Evolutionary conservation across 495 filamentous ascomycete genomes (phyloP).

Genomic region (Penicillium coprophilum): DNA sequence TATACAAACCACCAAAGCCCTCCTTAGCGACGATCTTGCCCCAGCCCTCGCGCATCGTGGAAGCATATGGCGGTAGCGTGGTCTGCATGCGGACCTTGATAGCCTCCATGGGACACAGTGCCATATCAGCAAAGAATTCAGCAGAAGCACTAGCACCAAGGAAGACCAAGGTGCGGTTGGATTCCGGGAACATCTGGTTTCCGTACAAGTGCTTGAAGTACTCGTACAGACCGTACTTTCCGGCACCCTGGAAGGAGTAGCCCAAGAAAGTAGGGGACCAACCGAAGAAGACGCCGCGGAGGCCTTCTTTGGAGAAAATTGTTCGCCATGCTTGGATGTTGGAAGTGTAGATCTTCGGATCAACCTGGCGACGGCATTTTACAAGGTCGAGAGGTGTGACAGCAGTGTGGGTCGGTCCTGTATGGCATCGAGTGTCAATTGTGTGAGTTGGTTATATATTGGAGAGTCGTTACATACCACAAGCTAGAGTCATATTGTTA

Average conservation of each 20-base stretch:
- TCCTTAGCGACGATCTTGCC: conserved; percentile 59
- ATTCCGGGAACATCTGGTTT: conserved; percentile 59
- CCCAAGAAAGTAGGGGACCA: conserved; percentile 70
- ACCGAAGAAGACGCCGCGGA: conserved; percentile 71
- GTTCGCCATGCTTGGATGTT: conserved; percentile 65
- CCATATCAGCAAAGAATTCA: conserved; percentile 69
- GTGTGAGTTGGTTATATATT: background rate
- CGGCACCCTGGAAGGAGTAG: conserved; percentile 71
- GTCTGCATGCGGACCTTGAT: conserved; percentile 77
- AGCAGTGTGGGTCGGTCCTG: conserved; percentile 56
- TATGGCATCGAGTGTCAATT: conserved; percentile 12
- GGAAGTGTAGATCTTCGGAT: conserved; percentile 66
- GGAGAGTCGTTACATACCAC: conserved; percentile 46
- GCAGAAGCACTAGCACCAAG: conserved; percentile 64
- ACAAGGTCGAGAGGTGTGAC: conserved; percentile 65
- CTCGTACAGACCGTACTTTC: conserved; percentile 77
- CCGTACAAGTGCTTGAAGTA: conserved; percentile 74
- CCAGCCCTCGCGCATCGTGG: conserved; percentile 61
- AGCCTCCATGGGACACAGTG: conserved; percentile 66
- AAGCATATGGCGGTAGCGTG: conserved; percentile 63
- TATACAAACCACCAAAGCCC: conserved; percentile 61
- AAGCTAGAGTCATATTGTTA: conserved; percentile 44
- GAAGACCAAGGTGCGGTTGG: conserved; percentile 63
- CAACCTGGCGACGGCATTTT: conserved; percentile 73
- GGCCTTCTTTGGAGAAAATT: conserved; percentile 62